These are phyloP conservation scores for Neurospora sp. DNA, from an alignment of 495 filamentous ascomycete species.

Conservation along the genomic window DNA sequence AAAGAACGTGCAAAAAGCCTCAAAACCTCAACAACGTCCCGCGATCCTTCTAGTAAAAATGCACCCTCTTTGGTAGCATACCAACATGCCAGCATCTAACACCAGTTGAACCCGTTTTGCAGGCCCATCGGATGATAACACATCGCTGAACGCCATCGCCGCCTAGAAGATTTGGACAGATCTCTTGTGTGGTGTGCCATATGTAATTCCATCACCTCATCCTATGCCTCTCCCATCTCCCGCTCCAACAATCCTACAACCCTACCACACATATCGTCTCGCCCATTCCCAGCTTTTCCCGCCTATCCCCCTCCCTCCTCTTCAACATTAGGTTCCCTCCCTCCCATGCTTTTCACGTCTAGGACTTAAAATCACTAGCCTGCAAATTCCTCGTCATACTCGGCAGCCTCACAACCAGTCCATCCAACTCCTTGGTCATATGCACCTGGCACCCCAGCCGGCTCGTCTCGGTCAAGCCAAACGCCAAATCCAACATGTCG, in stretches of 20 bases:
- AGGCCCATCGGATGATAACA: not conserved
- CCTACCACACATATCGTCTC: no score
- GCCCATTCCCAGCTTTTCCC: no score
- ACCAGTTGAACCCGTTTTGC: no score
- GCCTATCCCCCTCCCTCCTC: no score
- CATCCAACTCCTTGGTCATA: constrained; percentile 85
- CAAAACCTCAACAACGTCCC: not conserved
- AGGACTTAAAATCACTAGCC: constrained; percentile 78
- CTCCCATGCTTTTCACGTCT: no score
- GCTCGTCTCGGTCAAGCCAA: constrained; percentile 91
- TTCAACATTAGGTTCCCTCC: no score
- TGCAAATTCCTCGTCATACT: constrained; percentile 94
- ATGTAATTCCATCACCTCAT: no score
- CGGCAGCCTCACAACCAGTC: constrained; percentile 72
- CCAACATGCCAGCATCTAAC: not conserved
- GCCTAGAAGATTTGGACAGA: no score
- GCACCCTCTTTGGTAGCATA: not conserved
- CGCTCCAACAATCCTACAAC: no score
- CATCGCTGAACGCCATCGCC: not conserved
- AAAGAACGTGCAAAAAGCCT: not conserved
- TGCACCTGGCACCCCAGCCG: constrained; percentile 89
- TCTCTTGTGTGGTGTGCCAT: no score
- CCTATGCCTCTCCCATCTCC: no score
- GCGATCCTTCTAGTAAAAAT: not conserved
- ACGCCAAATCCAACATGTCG: constrained; percentile 96